Evolutionary conservation across 2,329 filamentous ascomycete genomes (phyloP).

Genomic region (Aspergillus neoniger): DNA sequence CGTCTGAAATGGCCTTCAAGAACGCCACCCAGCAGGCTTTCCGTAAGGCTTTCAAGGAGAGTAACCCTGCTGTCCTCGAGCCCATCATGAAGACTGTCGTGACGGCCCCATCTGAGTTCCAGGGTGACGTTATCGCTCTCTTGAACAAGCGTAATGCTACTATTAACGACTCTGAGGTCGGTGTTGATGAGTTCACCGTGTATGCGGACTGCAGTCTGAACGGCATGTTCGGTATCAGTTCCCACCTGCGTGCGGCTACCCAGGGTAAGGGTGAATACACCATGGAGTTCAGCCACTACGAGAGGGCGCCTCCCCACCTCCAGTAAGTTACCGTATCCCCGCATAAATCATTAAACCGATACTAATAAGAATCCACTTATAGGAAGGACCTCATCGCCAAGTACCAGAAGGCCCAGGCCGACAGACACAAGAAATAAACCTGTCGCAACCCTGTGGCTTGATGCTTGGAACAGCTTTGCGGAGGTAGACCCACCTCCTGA

Average conservation of each 20-base stretch:
- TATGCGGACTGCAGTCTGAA: slow-evolving; percentile 91
- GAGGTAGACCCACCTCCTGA: background rate
- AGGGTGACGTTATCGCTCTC: slow-evolving; percentile 90
- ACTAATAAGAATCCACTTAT: slow-evolving; percentile 17
- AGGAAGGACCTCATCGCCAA: slow-evolving; percentile 68
- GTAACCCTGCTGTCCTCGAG: slow-evolving; percentile 82
- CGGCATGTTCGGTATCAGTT: slow-evolving; percentile 96
- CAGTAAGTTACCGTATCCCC: slow-evolving; percentile 65
- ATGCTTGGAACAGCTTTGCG: background rate
- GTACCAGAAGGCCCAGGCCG: slow-evolving; percentile 67
- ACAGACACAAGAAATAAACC: slow-evolving; percentile 61
- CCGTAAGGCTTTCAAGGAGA: slow-evolving; percentile 84
- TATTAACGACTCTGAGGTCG: slow-evolving; percentile 94
- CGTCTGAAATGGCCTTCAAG: slow-evolving; percentile 94
- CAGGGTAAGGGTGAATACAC: slow-evolving; percentile 98
- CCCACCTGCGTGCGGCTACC: slow-evolving; percentile 84
- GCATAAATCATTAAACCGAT: background rate
- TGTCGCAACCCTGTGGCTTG: background rate
- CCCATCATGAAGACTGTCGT: slow-evolving; percentile 98
- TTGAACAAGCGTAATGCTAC: slow-evolving; percentile 96
- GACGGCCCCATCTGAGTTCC: slow-evolving; percentile 94
- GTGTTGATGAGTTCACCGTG: slow-evolving; percentile 89
- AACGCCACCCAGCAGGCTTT: slow-evolving; percentile 94
- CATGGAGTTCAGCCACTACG: slow-evolving; percentile 99
- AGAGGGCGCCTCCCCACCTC: slow-evolving; percentile 79